Conservation (phyloP, 306 rosid genomes). For the Rosa lucieae region DNA sequence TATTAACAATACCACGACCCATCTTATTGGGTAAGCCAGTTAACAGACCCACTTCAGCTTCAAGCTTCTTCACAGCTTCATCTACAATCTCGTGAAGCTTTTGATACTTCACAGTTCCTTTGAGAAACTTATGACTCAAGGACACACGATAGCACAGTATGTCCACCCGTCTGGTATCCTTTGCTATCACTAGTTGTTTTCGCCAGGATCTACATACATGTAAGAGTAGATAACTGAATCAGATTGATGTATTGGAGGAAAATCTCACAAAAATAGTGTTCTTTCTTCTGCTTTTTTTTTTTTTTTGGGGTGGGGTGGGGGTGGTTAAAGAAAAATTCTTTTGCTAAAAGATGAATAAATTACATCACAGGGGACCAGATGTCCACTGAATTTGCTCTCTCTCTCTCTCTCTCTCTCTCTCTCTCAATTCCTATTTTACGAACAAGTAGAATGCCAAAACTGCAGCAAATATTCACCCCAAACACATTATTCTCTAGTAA, state of each 20-base stretch:
- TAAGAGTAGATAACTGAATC: slow-evolving; percentile 23
- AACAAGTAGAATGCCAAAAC: too few relatives aligned
- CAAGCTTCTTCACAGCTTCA: slow-evolving; percentile 81
- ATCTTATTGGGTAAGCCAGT: slow-evolving; percentile 75
- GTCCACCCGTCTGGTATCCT: slow-evolving; percentile 90
- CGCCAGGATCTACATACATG: slow-evolving; percentile 67
- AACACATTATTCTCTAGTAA: too few relatives aligned
- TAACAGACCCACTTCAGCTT: slow-evolving; percentile 85
- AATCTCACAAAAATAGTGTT: background rate
- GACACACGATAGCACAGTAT: slow-evolving; percentile 85
- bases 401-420: too few relatives aligned
- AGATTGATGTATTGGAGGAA: background rate
- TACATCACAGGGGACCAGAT: too few relatives aligned
- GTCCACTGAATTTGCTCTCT: too few relatives aligned
- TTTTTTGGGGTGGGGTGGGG: background rate
- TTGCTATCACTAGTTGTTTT: slow-evolving; percentile 74
- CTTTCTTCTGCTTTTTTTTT: background rate
- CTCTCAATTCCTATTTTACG: background rate
- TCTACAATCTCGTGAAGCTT: slow-evolving; percentile 58
- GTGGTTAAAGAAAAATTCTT: background rate
- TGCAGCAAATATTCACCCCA: too few relatives aligned
- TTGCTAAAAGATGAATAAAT: background rate
- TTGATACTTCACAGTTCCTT: slow-evolving; percentile 61
- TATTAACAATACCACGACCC: slow-evolving; percentile 94
- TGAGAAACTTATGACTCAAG: slow-evolving; percentile 80